Base-by-base conservation (phyloP, 2,329 filamentous ascomycete genomes). In the Juglanconis juglandina region DNA sequence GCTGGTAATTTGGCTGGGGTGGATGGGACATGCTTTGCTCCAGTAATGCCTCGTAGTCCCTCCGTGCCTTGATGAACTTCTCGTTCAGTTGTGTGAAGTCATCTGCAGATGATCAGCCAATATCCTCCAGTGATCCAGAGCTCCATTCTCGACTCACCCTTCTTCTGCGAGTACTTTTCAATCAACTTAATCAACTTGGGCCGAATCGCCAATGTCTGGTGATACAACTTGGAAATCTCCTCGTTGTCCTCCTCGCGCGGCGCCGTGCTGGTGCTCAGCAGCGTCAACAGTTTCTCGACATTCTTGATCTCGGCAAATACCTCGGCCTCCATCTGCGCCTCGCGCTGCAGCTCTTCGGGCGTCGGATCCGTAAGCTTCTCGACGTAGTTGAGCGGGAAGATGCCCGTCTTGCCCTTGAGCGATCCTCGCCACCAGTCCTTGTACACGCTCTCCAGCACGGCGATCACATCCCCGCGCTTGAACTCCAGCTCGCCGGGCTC, bases 401-500 rank as follows among this genome's bases (percentile, higher is more conserved):
- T 99, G 68, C 95, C 95, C 6, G 92, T 97, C 75, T 97, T 92
- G 24, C 95, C 95, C 71, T 93, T 87, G 61, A 99, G 79, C 47
- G 93, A 96, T 1, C 95, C 95, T 68, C 96, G 94, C 95, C 95
- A 99, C 95, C 95, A 99, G 75, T 99, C 95, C 76, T 98, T 99
- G 79, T 96, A 99, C 1, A 98, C 95, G 1, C 93, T 97, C 75
- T 98, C 95, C 46, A 99, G 81, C 14, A 99, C 95, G 1, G 95
- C 94, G 73, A 99, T 99, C 46, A 98, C 89, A 72, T 99, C 95
- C 34, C 95, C 94, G 77, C 96, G 96, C 67, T 93, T 90, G 74
- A 99, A 99, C 67, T 96, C 92, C 63, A 99, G 81, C 77, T 99
- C 95, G 52, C 94, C 95, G 0, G 92, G 87, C 73, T 99, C 95